Base-by-base conservation (phyloP, 2,329 filamentous ascomycete genomes). In the Pseudocercospora crystallina region DNA sequence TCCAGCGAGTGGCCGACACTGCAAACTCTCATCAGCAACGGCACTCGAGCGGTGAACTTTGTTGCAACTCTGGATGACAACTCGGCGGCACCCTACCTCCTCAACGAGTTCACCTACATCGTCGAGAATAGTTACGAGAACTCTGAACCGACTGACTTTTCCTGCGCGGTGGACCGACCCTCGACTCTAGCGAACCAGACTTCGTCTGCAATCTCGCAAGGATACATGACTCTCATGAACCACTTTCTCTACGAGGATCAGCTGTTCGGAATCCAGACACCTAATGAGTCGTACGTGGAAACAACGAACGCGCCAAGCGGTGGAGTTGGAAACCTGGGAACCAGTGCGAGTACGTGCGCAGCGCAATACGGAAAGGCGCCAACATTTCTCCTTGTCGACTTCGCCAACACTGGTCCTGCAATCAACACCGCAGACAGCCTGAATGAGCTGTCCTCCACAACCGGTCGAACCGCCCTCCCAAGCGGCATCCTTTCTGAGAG, bases 41-140 rank as follows among this genome's bases (percentile, higher is more conserved):
- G 64, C 49, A 84, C 87, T 68, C 80, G 89, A 9, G 85, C 55
- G 5, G 46, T 60, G 45, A 60, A 54, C 49, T 58, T 88, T 2
- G 78, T 95, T 54, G 79, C 92, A 67, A 89, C 92, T 69, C 78
- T 95, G 71, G 89, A 92, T 72, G 94, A 92, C 73, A 76, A 84
- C 60, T 87, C 89, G 56, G 84, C 95, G 70, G 81, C 77, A 0
- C 77, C 79, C 26, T 85, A 89, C 30, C 89, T 90, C 67, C 80
- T 96, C 71, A 54, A 58, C 44, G 56, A 61, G 38, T 62, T 59
- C 68, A 59, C 64, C 5, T 76, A 77, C 56, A 74, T 60, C 13
- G 76, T 76, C 56, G 75, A 77, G 56, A 77, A 74, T 5, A 67
- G 69, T 17, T 77, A 70, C 56, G 72, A 69, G 46, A 54, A 57